These are phyloP conservation scores for Aspergillus brunneoviolaceus DNA, from an alignment of 2,329 filamentous ascomycete species.

Conservation along the genomic window DNA sequence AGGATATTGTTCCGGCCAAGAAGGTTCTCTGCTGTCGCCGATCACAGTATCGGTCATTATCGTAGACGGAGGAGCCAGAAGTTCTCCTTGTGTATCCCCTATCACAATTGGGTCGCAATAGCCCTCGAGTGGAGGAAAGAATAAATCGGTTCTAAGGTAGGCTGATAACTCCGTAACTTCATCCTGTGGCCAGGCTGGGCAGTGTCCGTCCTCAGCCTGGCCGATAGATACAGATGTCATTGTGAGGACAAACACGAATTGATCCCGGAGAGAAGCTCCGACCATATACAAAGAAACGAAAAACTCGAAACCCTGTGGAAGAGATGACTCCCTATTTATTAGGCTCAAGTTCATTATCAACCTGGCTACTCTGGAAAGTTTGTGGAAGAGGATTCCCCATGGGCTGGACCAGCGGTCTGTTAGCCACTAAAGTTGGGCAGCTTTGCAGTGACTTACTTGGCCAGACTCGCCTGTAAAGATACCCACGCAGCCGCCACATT, in stretches of 20 bases:
- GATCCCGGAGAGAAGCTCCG: conserved; percentile 3
- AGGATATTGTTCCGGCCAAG: conserved; percentile 2
- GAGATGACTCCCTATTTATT: conserved; percentile 1
- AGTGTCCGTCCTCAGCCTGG: conserved; percentile 1
- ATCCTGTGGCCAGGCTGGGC: conserved; percentile 2
- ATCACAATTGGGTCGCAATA: conserved; percentile 1
- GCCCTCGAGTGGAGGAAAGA: background rate
- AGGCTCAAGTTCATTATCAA: background rate
- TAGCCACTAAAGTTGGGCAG: conserved; percentile 1
- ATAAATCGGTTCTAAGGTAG: background rate
- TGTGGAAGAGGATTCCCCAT: background rate
- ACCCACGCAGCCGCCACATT: background rate
- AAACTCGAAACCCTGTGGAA: background rate
- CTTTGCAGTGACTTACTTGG: background rate
- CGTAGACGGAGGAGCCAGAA: conserved; percentile 2
- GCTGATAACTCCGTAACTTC: background rate
- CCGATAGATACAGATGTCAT: conserved; percentile 2
- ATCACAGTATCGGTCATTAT: conserved; percentile 5
- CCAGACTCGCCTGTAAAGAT: background rate
- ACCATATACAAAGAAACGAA: background rate
- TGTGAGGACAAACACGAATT: conserved; percentile 3
- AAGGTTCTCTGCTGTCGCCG: conserved; percentile 1
- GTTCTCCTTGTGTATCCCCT: conserved; percentile 3
- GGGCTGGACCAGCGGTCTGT: background rate
- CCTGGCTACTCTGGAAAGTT: background rate